A percentile compares a stretch with the other conserved stretches of the same genome.
These are phyloP conservation scores for Aspergillus aculeatinus DNA, from an alignment of 2,329 filamentous ascomycete genomes.

Conservation along the genomic window DNA sequence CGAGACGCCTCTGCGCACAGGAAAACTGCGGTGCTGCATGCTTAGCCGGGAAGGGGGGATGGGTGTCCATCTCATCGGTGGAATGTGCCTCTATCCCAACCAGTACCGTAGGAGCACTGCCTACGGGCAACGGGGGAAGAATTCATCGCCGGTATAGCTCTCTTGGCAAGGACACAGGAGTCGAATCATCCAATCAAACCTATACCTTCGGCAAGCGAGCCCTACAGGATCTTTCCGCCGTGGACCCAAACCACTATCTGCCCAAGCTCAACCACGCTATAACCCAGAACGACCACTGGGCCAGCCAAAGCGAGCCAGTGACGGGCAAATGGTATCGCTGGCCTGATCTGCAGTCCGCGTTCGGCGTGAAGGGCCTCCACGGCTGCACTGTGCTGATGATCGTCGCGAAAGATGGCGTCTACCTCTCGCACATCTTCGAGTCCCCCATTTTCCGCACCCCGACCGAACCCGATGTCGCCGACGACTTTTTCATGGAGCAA, in stretches of 20 bases:
- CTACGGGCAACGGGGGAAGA: background rate
- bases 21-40: background rate
- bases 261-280: background rate
- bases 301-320: background rate
- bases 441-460: background rate
- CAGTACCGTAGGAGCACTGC: background rate
- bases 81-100: background rate
- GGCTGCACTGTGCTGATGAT: slow-evolving; percentile 6
- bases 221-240: background rate
- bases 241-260: background rate
- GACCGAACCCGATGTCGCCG: background rate
- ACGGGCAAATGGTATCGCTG: slow-evolving; percentile 3
- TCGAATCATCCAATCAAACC: background rate
- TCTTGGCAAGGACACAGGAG: background rate
- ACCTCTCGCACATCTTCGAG: slow-evolving; percentile 8
- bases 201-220: background rate
- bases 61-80: background rate
- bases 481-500: background rate
- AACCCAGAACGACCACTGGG: background rate
- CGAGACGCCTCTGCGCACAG: background rate
- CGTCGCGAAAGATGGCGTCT: background rate
- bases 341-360: background rate
- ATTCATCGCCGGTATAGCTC: background rate
- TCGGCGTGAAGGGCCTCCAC: slow-evolving; percentile 3
- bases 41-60: background rate